phyloP scores from a whole-genome alignment of 768 basidiomycete genomes.

The Astraeus odoratus region DNA sequence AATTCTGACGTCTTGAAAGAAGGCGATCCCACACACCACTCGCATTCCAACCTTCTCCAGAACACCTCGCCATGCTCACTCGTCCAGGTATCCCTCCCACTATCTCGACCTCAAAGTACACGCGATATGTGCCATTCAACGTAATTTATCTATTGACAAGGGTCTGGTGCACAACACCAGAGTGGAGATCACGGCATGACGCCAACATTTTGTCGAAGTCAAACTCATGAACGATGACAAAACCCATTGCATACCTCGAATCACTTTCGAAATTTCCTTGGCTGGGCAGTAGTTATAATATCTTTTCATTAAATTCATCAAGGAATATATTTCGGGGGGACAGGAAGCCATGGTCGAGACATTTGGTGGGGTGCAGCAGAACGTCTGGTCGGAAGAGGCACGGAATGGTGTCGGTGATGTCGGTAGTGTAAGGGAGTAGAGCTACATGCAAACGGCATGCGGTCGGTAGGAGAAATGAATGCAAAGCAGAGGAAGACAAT shows the following conservation, averaged over 20 bases:
- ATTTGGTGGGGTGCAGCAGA: no score
- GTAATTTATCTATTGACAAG: constrained; percentile 2
- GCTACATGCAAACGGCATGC: no score
- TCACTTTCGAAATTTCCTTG: constrained; percentile 18
- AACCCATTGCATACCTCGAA: constrained; percentile 2
- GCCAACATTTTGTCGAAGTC: constrained; percentile 9
- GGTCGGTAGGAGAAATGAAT: no score
- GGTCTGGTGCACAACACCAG: not conserved
- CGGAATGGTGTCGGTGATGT: no score
- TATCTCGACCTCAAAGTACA: not conserved
- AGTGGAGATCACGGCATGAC: not conserved
- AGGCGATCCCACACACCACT: constrained; percentile 10
- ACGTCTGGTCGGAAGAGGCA: no score
- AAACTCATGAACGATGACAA: not conserved
- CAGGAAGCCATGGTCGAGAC: no score
- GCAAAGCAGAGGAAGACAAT: no score
- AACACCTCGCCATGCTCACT: constrained; percentile 13
- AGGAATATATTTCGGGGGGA: no score
- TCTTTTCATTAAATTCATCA: no score
- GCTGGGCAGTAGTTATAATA: no score
- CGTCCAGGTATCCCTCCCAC: constrained; percentile 1
- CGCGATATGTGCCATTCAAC: constrained; percentile 12
- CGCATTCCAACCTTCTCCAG: constrained; percentile 14
- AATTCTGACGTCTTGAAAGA: constrained; percentile 21
- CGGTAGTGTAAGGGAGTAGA: no score